Evolutionary conservation across 2,329 filamentous ascomycete genomes (phyloP).

Genomic region (Biscogniauxia mediterranea): DNA sequence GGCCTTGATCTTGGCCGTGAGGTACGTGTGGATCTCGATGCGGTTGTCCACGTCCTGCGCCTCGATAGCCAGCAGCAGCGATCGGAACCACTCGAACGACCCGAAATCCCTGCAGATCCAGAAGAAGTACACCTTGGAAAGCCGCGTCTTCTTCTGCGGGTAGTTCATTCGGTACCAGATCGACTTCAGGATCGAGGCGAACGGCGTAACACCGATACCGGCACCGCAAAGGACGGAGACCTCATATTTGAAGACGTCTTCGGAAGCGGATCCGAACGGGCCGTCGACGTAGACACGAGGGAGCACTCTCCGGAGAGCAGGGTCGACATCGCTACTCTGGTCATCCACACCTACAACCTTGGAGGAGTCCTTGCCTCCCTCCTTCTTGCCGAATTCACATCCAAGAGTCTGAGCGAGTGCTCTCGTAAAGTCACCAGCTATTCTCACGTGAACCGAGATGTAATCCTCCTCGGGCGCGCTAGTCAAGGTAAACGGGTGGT

Average conservation of each 20-base stretch:
- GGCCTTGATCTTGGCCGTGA: constrained; percentile 82
- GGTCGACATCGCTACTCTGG: constrained; percentile 60
- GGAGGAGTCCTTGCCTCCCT: constrained; percentile 47
- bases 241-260: constrained; percentile 89
- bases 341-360: constrained; percentile 68
- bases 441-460: constrained; percentile 81
- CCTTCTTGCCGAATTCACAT: constrained; percentile 66
- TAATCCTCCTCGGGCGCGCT: constrained; percentile 88
- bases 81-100: constrained; percentile 88
- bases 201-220: constrained; percentile 83
- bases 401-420: constrained; percentile 68
- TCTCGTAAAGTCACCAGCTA: constrained; percentile 79
- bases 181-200: constrained; percentile 82
- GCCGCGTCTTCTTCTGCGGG: constrained; percentile 72
- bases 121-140: constrained; percentile 89
- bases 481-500: constrained; percentile 83
- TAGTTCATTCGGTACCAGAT: constrained; percentile 95
- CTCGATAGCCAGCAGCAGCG: constrained; percentile 79
- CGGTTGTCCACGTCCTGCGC: constrained; percentile 79
- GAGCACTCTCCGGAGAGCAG: constrained; percentile 68
- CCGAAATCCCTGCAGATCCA: constrained; percentile 89
- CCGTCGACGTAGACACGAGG: constrained; percentile 82
- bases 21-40: constrained; percentile 87
- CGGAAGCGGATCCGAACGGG: constrained; percentile 80
- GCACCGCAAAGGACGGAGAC: constrained; percentile 76